phyloP scores from a whole-genome alignment of 176 grass and related monocot genomes.

The Stipa capillata region DNA sequence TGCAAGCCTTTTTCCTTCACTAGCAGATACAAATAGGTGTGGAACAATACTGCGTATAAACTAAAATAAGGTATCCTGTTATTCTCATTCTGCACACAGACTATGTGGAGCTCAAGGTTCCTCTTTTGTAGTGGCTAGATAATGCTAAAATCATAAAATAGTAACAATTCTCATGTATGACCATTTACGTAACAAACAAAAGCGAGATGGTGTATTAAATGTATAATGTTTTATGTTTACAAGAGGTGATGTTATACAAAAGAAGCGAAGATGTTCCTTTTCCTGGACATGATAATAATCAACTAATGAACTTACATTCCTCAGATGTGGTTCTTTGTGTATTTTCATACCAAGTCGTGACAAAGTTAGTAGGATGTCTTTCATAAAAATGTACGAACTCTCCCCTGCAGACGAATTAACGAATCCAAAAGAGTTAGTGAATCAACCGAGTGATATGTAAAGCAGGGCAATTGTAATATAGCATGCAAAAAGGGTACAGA shows the following conservation, averaged over 20 bases:
- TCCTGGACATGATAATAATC: not conserved
- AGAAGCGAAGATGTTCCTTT: not conserved
- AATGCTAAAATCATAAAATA: not conserved
- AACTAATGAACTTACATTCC: slow-evolving; percentile 52
- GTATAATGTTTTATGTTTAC: not conserved
- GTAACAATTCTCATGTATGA: not conserved
- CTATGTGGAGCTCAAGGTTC: not conserved
- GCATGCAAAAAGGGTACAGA: not conserved
- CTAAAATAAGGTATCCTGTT: slow-evolving; percentile 5
- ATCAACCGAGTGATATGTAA: not conserved
- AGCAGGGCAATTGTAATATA: not conserved
- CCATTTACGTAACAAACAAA: not conserved
- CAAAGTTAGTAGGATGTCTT: slow-evolving; percentile 73
- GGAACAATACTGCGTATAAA: not conserved
- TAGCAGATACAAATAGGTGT: not conserved
- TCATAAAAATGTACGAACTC: slow-evolving; percentile 66
- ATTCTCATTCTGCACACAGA: not conserved
- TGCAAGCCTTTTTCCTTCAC: not conserved
- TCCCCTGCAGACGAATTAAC: slow-evolving; percentile 38
- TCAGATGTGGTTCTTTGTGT: slow-evolving; percentile 36
- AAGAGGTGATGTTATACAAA: not conserved
- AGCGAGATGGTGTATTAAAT: not conserved
- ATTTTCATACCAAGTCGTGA: slow-evolving; percentile 30
- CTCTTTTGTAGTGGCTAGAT: not conserved
- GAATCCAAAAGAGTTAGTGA: not conserved